Evolutionary conservation across 257 asterid species (phyloP).

Genomic region (Marsdenia floribunda): DNA sequence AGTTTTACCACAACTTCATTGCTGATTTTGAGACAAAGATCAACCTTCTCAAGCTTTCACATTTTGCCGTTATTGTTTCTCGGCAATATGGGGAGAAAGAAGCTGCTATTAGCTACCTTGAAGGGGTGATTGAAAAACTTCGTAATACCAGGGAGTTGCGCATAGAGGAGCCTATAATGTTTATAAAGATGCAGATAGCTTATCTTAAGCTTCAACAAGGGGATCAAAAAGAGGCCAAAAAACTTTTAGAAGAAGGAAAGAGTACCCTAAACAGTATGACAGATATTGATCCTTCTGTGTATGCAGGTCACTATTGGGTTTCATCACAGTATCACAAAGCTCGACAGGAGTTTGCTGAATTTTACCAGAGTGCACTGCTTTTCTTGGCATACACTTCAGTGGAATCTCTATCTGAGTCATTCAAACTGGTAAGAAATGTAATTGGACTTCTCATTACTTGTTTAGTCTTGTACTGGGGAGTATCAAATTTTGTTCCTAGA

Average conservation of each 20-base stretch:
- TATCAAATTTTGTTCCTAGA: background rate
- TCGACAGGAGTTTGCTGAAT: slow-evolving; percentile 88
- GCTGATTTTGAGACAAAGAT: slow-evolving; percentile 95
- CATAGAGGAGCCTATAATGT: slow-evolving; percentile 84
- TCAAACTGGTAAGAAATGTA: slow-evolving; percentile 66
- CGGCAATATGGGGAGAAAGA: slow-evolving; percentile 77
- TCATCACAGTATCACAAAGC: slow-evolving; percentile 82
- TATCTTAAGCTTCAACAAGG: slow-evolving; percentile 78
- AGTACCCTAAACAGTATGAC: slow-evolving; percentile 93
- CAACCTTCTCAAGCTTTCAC: slow-evolving; percentile 97
- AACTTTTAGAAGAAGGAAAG: slow-evolving; percentile 84
- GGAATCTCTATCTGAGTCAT: slow-evolving; percentile 78
- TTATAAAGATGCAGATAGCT: slow-evolving; percentile 84
- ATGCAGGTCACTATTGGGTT: slow-evolving; percentile 91
- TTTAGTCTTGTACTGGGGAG: background rate
- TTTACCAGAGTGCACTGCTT: slow-evolving; percentile 90
- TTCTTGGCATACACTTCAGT: slow-evolving; percentile 89
- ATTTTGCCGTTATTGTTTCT: slow-evolving; percentile 85
- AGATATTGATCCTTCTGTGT: slow-evolving; percentile 93
- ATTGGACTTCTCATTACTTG: slow-evolving; percentile 4
- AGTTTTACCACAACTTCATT: slow-evolving; percentile 83
- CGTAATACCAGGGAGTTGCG: slow-evolving; percentile 71
- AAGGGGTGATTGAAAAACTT: slow-evolving; percentile 88
- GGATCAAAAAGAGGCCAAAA: slow-evolving; percentile 81
- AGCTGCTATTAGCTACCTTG: slow-evolving; percentile 74